Evolutionary conservation across 306 rosid species (phyloP).

Genomic region (Comarum palustre): DNA sequence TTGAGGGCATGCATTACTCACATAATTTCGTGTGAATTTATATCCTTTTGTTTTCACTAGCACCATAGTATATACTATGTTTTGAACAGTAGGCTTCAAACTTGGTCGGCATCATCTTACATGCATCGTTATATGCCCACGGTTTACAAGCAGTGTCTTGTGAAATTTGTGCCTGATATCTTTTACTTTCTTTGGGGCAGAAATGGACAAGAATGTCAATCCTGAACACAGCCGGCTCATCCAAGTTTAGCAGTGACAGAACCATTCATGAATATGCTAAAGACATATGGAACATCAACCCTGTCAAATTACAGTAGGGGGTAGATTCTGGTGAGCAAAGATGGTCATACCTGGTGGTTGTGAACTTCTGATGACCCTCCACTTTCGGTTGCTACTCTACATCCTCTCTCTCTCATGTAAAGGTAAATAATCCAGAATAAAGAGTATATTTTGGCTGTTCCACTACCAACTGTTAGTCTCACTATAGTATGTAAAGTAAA

Average conservation of each 20-base stretch:
- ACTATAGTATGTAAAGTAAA: background rate
- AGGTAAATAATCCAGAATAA: conserved; percentile 13
- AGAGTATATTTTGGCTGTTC: conserved; percentile 10
- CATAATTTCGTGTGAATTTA: background rate
- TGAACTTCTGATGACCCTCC: conserved; percentile 19
- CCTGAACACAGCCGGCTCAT: conserved; percentile 89
- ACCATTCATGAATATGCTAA: conserved; percentile 89
- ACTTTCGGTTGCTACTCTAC: background rate
- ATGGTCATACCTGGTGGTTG: conserved; percentile 22
- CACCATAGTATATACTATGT: background rate
- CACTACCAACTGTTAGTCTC: background rate
- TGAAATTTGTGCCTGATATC: conserved; percentile 20
- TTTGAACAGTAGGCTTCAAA: background rate
- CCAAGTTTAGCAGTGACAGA: conserved; percentile 97
- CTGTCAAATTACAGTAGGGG: conserved; percentile 56
- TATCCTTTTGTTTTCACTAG: background rate
- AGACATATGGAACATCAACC: conserved; percentile 82
- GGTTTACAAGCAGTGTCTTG: background rate
- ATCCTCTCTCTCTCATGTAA: background rate
- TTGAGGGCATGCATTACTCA: background rate
- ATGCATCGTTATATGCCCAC: background rate
- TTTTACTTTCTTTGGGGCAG: conserved; percentile 43
- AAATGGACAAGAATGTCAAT: conserved; percentile 95
- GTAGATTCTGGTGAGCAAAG: conserved; percentile 9
- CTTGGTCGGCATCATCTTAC: background rate